phyloP scores from a whole-genome alignment of 2,329 filamentous ascomycete species.

The Ophiostoma ips region DNA sequence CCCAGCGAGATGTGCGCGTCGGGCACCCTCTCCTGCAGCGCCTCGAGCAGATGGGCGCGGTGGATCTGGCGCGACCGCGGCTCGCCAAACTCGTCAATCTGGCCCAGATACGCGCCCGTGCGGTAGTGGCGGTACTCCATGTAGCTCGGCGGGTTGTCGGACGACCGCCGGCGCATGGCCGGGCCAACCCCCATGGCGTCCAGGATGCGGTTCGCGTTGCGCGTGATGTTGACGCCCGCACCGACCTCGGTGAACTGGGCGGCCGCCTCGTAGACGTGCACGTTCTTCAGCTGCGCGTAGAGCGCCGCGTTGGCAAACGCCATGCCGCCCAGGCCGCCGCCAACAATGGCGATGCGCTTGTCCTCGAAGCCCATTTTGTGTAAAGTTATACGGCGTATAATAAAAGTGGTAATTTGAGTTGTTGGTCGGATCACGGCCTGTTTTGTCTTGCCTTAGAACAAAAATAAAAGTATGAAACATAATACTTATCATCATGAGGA shows the following conservation, averaged over 20 bases:
- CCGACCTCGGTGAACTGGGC: constrained; percentile 22
- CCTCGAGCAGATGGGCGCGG: constrained; percentile 11
- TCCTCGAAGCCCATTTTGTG: constrained; percentile 7
- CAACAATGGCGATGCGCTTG: constrained; percentile 22
- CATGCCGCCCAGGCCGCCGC: constrained; percentile 27
- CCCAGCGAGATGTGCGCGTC: constrained; percentile 5
- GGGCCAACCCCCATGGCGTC: constrained; percentile 22
- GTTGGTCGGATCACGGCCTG: too few species aligned
- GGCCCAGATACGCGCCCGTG: constrained; percentile 14
- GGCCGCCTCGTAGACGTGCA: constrained; percentile 24
- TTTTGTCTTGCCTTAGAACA: neutral
- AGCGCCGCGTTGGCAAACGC: constrained; percentile 15
- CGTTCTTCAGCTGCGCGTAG: constrained; percentile 17
- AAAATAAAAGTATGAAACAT: neutral
- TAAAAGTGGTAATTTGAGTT: too few species aligned
- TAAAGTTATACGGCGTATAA: neutral
- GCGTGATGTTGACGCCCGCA: constrained; percentile 22
- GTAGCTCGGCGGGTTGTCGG: constrained; percentile 9
- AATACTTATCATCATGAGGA: neutral
- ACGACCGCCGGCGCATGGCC: constrained; percentile 11
- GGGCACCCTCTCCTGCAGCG: constrained; percentile 4
- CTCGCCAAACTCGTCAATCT: constrained; percentile 12
- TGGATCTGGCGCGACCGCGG: constrained; percentile 12
- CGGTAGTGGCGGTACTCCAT: constrained; percentile 22
- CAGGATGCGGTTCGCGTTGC: constrained; percentile 18